A percentile compares a stretch with the other conserved stretches of the same genome.
Conservation (phyloP, 1,284 basidiomycete genomes). For the Microbotryomycetes sp. region DNA sequence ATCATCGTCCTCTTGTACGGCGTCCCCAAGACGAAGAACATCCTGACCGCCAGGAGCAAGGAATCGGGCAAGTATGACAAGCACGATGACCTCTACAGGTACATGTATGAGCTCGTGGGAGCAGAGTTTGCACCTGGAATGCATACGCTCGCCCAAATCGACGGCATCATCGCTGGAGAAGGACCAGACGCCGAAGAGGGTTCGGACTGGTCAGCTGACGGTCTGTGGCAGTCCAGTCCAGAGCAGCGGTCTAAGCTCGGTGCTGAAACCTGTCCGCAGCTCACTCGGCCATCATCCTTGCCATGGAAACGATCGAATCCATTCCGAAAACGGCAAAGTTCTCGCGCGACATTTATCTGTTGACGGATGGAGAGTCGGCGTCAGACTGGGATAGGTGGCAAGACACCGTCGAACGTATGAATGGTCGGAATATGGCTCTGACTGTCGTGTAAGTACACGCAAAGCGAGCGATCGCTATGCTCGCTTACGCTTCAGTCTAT, state of each 20-base stretch:
- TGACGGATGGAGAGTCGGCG: conserved; percentile 38
- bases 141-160: conserved; percentile 6
- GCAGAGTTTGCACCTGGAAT: conserved; percentile 1
- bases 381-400: conserved; percentile 31
- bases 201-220: neutral
- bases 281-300: conserved; percentile 29
- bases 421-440: conserved; percentile 29
- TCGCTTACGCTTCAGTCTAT: neutral
- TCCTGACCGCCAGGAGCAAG: conserved; percentile 11
- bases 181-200: conserved; percentile 10
- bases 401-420: conserved; percentile 26
- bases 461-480: too few relatives aligned
- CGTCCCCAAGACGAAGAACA: conserved; percentile 23
- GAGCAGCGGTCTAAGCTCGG: neutral
- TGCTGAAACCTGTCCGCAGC: conserved; percentile 1
- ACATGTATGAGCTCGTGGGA: conserved; percentile 21
- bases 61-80: conserved; percentile 11
- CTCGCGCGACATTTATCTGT: conserved; percentile 36
- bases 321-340: conserved; percentile 26
- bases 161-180: conserved; percentile 11
- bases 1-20: conserved; percentile 15
- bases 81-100: conserved; percentile 15
- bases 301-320: conserved; percentile 29
- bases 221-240: conserved; percentile 4
- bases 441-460: conserved; percentile 34